phyloP scores from a whole-genome alignment of 306 rosid species.

The Cucumis sativus region DNA sequence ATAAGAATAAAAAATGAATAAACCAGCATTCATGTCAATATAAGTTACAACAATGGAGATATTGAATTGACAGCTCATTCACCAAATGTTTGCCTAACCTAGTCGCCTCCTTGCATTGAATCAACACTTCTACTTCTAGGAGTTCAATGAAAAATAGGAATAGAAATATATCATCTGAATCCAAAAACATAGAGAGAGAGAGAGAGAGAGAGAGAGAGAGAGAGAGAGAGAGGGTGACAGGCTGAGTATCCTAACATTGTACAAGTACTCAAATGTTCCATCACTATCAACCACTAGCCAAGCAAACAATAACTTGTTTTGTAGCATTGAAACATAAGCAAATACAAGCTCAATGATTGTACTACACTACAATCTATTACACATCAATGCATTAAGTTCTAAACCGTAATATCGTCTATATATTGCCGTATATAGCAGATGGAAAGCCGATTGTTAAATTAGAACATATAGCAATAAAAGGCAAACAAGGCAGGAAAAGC shows the following conservation, averaged over 20 bases:
- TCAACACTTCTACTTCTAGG: neutral
- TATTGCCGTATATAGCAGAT: neutral
- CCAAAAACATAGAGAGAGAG: neutral
- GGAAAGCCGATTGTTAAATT: neutral
- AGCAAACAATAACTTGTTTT: neutral
- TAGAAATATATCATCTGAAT: neutral
- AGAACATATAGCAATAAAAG: neutral
- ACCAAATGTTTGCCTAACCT: neutral
- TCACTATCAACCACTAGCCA: neutral
- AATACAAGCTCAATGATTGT: neutral
- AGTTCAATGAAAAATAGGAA: neutral
- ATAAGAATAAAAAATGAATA: neutral
- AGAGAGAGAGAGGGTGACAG: neutral
- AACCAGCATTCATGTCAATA: neutral
- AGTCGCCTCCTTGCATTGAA: neutral
- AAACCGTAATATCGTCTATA: neutral
- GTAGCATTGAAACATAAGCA: neutral
- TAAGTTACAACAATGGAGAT: neutral
- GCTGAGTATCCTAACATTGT: neutral
- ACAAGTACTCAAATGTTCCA: neutral
- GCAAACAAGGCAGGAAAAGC: neutral
- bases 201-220: neutral
- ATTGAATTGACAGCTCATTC: neutral
- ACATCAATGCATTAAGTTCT: neutral
- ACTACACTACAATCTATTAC: neutral